A percentile compares a stretch with the other conserved stretches of the same genome.
These are phyloP conservation scores for Austroboletus olivaceoglutinosus DNA, from an alignment of 1,284 basidiomycete species.

Conservation along the genomic window DNA sequence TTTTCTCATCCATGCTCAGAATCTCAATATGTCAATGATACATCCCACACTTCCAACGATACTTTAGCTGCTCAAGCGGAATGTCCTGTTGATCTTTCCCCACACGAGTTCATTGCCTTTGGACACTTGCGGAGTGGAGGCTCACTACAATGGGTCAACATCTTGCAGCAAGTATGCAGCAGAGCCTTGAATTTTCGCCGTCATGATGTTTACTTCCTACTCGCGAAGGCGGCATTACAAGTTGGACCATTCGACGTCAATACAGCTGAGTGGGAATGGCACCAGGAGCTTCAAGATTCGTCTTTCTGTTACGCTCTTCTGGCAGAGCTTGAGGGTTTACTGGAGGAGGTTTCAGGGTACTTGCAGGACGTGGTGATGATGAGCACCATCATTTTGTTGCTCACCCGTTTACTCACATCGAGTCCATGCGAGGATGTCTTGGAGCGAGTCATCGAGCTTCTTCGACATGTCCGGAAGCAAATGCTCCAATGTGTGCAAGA, in stretches of 20 bases:
- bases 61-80: conserved; percentile 35
- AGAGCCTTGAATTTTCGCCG: conserved; percentile 35
- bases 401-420: conserved; percentile 35
- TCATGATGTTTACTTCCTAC: conserved; percentile 38
- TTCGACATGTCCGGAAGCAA: conserved; percentile 31
- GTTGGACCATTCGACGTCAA: conserved; percentile 33
- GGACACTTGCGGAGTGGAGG: conserved; percentile 41
- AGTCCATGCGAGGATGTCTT: conserved; percentile 7
- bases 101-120: too few relatives aligned
- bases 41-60: conserved; percentile 30
- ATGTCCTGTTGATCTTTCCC: conserved; percentile 27
- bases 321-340: conserved; percentile 27
- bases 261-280: conserved; percentile 28
- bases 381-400: conserved; percentile 33
- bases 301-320: conserved; percentile 36
- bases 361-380: conserved; percentile 40
- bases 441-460: conserved; percentile 16
- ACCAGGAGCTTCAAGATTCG: conserved; percentile 26
- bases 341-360: conserved; percentile 32
- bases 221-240: conserved; percentile 42
- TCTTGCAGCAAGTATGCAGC: conserved; percentile 39
- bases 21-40: conserved; percentile 10
- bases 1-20: not conserved
- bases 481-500: conserved; percentile 39
- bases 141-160: conserved; percentile 48